These are phyloP conservation scores for Erodium texanum DNA, from an alignment of 441 rosid species.

Conservation along the genomic window DNA sequence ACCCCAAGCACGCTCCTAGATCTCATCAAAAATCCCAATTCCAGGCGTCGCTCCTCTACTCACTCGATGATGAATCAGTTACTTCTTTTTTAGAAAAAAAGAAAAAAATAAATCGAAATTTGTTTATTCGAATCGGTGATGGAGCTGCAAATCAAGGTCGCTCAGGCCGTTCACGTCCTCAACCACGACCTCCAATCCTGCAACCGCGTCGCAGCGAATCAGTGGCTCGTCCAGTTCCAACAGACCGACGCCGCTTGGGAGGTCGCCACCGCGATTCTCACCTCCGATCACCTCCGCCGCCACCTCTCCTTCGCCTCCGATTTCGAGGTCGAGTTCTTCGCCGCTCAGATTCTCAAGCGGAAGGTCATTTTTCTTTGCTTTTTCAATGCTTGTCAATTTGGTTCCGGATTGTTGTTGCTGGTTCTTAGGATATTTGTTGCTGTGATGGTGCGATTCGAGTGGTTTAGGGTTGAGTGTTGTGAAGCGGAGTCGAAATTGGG, in stretches of 20 bases:
- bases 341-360: constrained; percentile 90
- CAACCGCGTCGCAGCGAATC: constrained; percentile 93
- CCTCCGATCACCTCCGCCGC: constrained; percentile 39
- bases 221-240: constrained; percentile 93
- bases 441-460: not conserved
- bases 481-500: not conserved
- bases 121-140: constrained; percentile 14
- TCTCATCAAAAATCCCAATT: not conserved
- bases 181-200: constrained; percentile 84
- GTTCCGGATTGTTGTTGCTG: not conserved
- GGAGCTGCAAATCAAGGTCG: constrained; percentile 83
- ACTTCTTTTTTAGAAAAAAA: not conserved
- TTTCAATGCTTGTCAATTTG: not conserved
- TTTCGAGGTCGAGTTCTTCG: constrained; percentile 81
- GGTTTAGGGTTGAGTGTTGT: not conserved
- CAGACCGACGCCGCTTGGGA: constrained; percentile 82
- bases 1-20: not conserved
- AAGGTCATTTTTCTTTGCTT: constrained; percentile 34
- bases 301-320: constrained; percentile 34
- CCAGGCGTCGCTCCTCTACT: not conserved
- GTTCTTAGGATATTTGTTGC: not conserved
- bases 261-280: constrained; percentile 80
- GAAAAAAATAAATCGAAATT: not conserved
- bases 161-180: constrained; percentile 82
- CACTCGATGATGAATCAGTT: not conserved